Evolutionary conservation across 2,329 filamentous ascomycete genomes (phyloP), one percentile per base, ranked within the genome.

Genomic region (Chrysosporium keratinophilum): DNA sequence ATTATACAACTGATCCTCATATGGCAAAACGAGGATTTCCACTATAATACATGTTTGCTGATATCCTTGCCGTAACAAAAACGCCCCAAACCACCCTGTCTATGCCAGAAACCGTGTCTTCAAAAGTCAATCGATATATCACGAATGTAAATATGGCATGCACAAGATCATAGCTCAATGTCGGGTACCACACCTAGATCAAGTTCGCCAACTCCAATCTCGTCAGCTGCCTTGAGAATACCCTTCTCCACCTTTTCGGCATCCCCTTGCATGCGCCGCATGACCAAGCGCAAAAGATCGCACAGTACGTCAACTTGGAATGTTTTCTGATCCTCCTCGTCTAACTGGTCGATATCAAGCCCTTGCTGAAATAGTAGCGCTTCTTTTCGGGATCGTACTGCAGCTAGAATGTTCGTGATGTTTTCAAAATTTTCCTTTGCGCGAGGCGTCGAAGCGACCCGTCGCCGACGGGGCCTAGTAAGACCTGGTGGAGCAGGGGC

Each of bases 381-480:
- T 15, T 63, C 60, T 55, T 71, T 71, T 49, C 64, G 65, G 7
- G 70, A 63, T 33, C 67, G 69, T n/a, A 78, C 64, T 41, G 69
- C 60, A 23, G 69, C 64, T 3, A 78, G 63, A n/a, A 77, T 65
- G 12, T 66, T 67, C n/a, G 68, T 66, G 9, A 78, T 70, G 43
- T 71, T 65, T 2, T 62, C 61, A 34, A 77, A 69, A 48, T 74
- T 73, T 45, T 71, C 69, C 58, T 73, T 72, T 23, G 67, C 72
- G 20, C 67, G 67, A 0, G 73, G 69, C 0, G 68, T 69, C 10
- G 63, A 63, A 31, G 69, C 68, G 19, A 74, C 57, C 19, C 72
- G 68, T 5, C 73, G 64, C 31, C 73, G 68, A 35, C 69, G 68
- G 57, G 69, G 62, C 50, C 66, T 64, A 40, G 65, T 62, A 39